Conservation (phyloP, 202 grass and related monocot species). For the Musa balbisiana region DNA sequence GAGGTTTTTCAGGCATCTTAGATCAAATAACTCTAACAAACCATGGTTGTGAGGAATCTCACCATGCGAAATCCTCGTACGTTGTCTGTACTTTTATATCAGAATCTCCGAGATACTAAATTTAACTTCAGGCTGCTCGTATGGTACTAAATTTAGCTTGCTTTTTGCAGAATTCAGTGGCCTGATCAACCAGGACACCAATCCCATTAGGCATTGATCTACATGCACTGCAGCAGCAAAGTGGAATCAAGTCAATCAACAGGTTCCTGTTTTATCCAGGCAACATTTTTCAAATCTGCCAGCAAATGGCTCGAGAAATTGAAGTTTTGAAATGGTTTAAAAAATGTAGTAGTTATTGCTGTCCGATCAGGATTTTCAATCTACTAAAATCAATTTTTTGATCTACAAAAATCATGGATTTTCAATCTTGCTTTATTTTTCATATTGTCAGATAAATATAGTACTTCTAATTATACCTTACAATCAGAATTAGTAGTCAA, state of each 20-base stretch:
- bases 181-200: conserved; percentile 66
- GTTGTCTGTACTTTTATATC: conserved; percentile 82
- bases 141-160: conserved; percentile 17
- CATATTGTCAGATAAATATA: background rate
- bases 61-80: conserved; percentile 81
- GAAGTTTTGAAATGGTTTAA: background rate
- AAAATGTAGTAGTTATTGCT: too few species aligned
- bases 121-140: background rate
- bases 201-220: conserved; percentile 78
- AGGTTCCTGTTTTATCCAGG: conserved; percentile 67
- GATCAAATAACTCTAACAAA: background rate
- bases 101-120: conserved; percentile 73
- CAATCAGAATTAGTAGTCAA: background rate
- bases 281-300: conserved; percentile 61
- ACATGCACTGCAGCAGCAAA: conserved; percentile 56
- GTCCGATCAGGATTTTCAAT: too few species aligned
- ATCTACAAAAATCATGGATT: background rate
- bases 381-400: background rate
- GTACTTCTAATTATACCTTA: background rate
- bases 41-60: conserved; percentile 45
- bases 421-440: background rate
- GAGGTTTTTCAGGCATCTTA: background rate
- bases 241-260: conserved; percentile 39
- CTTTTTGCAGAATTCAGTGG: conserved; percentile 67
- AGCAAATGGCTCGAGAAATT: conserved; percentile 28